Evolutionary conservation across 1,284 basidiomycete species (phyloP).

Genomic region (Heterobasidion irregulare): DNA sequence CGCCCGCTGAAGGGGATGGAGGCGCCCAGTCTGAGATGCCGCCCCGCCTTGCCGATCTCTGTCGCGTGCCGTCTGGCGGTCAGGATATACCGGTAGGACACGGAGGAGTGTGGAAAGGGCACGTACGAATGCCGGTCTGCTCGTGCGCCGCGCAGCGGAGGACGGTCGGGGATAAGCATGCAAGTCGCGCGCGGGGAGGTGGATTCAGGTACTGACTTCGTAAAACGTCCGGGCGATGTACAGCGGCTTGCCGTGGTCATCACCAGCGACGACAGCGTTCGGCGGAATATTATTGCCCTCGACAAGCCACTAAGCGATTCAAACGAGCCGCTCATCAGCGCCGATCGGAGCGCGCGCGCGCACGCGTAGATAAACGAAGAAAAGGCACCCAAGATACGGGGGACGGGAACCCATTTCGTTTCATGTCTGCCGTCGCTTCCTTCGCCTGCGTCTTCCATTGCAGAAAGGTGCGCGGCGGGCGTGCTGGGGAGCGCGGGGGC

Average conservation of each 20-base stretch:
- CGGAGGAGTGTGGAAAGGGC: background rate
- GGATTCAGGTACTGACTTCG: conserved; percentile 4
- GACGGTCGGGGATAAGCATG: too few relatives aligned
- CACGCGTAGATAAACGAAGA: background rate
- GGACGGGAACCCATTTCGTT: conserved; percentile 7
- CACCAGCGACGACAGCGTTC: conserved; percentile 10
- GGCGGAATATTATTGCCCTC: conserved; percentile 10
- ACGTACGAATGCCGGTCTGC: background rate
- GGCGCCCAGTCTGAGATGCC: conserved; percentile 9
- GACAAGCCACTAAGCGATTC: conserved; percentile 5
- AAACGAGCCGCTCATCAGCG: too few relatives aligned
- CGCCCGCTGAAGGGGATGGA: conserved; percentile 8
- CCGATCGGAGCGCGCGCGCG: too few relatives aligned
- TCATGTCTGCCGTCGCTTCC: conserved; percentile 5
- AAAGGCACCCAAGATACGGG: conserved; percentile 10
- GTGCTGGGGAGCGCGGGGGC: too few relatives aligned
- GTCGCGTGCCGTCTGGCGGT: too few relatives aligned
- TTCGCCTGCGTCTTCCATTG: conserved; percentile 9
- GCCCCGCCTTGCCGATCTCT: conserved; percentile 11
- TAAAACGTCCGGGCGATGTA: conserved; percentile 12
- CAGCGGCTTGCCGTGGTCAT: conserved; percentile 8
- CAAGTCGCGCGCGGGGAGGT: too few relatives aligned
- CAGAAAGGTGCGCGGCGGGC: conserved; percentile 2
- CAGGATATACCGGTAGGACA: background rate
- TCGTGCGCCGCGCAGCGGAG: background rate